These are phyloP conservation scores for Colletotrichum caudatum DNA, from an alignment of 2,329 filamentous ascomycete species.

Conservation along the genomic window DNA sequence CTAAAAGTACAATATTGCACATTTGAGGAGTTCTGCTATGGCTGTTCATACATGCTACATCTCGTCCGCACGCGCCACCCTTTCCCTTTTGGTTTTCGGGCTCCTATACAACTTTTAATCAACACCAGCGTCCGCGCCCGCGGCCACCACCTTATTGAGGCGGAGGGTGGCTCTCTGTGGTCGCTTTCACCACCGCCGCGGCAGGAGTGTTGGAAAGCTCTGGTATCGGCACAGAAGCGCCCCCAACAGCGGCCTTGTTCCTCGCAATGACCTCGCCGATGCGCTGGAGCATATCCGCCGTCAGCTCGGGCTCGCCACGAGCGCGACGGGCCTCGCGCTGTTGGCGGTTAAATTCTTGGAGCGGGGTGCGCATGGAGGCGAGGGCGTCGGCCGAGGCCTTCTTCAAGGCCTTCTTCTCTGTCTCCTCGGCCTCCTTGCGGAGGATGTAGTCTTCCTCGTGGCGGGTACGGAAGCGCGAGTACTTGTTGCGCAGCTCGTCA, in stretches of 20 bases:
- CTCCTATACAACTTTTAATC: not conserved
- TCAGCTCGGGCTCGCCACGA: slow-evolving; percentile 67
- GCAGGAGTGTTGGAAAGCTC: not conserved
- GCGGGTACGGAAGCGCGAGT: slow-evolving; percentile 82
- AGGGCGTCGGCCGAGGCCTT: slow-evolving; percentile 60
- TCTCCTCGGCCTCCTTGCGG: slow-evolving; percentile 71
- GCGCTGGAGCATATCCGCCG: slow-evolving; percentile 70
- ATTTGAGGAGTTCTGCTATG: slow-evolving; percentile 36
- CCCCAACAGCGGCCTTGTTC: slow-evolving; percentile 56
- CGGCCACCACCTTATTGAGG: slow-evolving; percentile 18
- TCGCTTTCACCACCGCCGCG: slow-evolving; percentile 8
- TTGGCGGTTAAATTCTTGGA: slow-evolving; percentile 70
- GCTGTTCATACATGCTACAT: slow-evolving; percentile 35
- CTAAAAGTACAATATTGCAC: slow-evolving; percentile 44
- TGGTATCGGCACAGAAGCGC: slow-evolving; percentile 48
- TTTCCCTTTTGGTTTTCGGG: not conserved
- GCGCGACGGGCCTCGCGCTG: slow-evolving; percentile 64
- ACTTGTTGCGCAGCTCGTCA: slow-evolving; percentile 88
- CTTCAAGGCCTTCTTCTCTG: slow-evolving; percentile 64
- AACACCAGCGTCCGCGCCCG: not conserved
- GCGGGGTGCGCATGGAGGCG: slow-evolving; percentile 63
- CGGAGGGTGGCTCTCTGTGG: slow-evolving; percentile 20
- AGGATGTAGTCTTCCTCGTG: slow-evolving; percentile 81
- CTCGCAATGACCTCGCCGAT: slow-evolving; percentile 71
- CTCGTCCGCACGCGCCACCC: not conserved